Evolutionary conservation across 306 rosid genomes (phyloP), one percentile per base, ranked within the genome.

Genomic region (Hippophae tibetana): DNA sequence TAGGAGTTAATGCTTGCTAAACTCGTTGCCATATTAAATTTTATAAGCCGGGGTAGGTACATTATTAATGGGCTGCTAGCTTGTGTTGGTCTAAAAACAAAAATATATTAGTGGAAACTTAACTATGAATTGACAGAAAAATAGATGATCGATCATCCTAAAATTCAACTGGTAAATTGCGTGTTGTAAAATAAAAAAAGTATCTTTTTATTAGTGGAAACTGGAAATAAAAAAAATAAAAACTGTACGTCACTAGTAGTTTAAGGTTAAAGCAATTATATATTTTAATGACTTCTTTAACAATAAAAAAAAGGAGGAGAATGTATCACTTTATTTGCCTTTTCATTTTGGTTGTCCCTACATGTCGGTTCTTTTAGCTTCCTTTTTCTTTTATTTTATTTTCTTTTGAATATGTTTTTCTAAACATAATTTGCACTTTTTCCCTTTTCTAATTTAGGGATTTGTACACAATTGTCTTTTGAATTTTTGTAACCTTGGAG

Each of bases 321-420:
- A 13, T 66, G 73, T 48, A 18, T 66, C 48, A 10, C 72, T 75
- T 69, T 69, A 60, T 61, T 43, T 52, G 54, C 47, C 49, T 52
- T 18, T 76, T 52, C 64, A 27, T 52, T 60, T 54, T 68, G 58
- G 64, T 48, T 55, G 74, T 68, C 74, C 58, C 48, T 56, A 10
- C 67, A 71, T 72, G 81, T 76, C 78, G 65, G 72, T 44, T 8
- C 73, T 66, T 66, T 70, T 67, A 48, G 42, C 46, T 52, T 27
- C 45, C 25, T 59, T 40, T 54, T 54, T 55, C 54, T 18, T 47
- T 14, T 52, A 9, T 45, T 52, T 47, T 3, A 64, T 58, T 46
- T 18, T 63, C 49, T 69, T 61, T 50, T 50, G 47, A 43, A 38
- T 13, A 49, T 59, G 47, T 52, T 49, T 26, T 46, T 63, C 60